Base-by-base conservation (phyloP, 805 yeast species). In the Tetrapisispora arboricola region DNA sequence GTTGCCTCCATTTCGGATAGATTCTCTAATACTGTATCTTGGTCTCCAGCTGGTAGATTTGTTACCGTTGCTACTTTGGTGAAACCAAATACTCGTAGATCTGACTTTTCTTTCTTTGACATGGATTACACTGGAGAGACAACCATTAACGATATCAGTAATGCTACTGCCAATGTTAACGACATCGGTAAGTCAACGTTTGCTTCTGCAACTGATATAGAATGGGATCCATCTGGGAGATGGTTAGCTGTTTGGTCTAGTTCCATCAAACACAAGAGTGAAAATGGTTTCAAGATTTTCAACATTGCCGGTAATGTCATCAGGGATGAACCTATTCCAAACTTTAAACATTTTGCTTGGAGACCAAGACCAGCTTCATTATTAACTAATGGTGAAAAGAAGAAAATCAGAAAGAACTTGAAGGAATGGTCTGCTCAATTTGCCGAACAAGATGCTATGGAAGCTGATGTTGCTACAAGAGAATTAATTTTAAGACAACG, bases 221-320 rank as follows among this genome's bases (percentile, higher is more conserved):
- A 78, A 40, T 92, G 98, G 98, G 98, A 92, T 64, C 90, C 95
- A 44, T 81, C 95, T 39, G 98, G 98, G 52, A 76, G 97, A 65
- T 87, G 72, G 61, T 70, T 90, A 40, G 81, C 90, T 37, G 84
- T 82, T 16, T 84, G 90, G 85, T 85, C 96, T 6, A 82, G 95
- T 17, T 61, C 75, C 33, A 81, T 94, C 85, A 75, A 82, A 51
- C 92, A 84, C 57, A 74, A 79, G 54, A 72, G 84, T 47, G 95
- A 85, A 58, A 86, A 88, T 55, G 98, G 98, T 48, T 92, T 79
- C 75, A 84, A 77, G 62, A 66, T 92, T 49, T 88, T 72, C 67
- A 94, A 87, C 61, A 73, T 84, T 63, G 80, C 83, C 38, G 99
- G 98, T 56, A 72, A 70, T 50, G 50, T 78, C 49, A 63, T 85